Conservation (phyloP, 2,329 filamentous ascomycete genomes). For the Knufia fluminis region DNA sequence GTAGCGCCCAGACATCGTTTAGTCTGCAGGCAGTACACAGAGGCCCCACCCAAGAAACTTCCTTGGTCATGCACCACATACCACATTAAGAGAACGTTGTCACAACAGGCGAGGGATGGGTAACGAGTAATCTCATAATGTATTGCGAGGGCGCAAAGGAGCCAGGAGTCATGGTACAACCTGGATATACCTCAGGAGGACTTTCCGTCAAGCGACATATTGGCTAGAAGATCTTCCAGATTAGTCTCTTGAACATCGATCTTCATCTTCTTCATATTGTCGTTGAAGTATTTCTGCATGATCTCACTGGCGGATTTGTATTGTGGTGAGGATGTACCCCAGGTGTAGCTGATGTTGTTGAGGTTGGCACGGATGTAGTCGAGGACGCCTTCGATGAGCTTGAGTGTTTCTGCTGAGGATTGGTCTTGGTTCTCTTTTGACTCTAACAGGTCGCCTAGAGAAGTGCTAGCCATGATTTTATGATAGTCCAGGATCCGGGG, state of each 20-base stretch:
- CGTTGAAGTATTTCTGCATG: conserved; percentile 20
- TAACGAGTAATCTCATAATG: neutral
- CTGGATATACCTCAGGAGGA: neutral
- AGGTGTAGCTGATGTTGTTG: conserved; percentile 15
- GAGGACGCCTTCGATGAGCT: conserved; percentile 15
- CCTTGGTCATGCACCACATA: neutral
- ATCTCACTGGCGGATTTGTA: conserved; percentile 15
- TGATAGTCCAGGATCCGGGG: neutral
- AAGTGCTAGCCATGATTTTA: neutral
- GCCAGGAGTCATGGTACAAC: neutral
- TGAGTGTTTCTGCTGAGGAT: neutral
- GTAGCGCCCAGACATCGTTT: too few species aligned
- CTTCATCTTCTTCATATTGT: conserved; percentile 15
- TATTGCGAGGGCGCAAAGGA: neutral
- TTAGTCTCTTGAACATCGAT: neutral
- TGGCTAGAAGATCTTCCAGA: conserved; percentile 7
- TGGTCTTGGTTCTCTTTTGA: neutral
- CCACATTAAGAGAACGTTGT: too few species aligned
- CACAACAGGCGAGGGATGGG: neutral
- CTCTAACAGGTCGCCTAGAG: neutral
- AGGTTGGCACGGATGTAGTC: conserved; percentile 19
- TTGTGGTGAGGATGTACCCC: conserved; percentile 17
- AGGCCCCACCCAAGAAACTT: too few species aligned
- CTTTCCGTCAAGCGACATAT: conserved; percentile 6
- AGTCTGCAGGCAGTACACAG: too few species aligned